These are phyloP conservation scores for Phialemonium atrogriseum DNA, from an alignment of 2,329 filamentous ascomycete genomes.

Conservation along the genomic window DNA sequence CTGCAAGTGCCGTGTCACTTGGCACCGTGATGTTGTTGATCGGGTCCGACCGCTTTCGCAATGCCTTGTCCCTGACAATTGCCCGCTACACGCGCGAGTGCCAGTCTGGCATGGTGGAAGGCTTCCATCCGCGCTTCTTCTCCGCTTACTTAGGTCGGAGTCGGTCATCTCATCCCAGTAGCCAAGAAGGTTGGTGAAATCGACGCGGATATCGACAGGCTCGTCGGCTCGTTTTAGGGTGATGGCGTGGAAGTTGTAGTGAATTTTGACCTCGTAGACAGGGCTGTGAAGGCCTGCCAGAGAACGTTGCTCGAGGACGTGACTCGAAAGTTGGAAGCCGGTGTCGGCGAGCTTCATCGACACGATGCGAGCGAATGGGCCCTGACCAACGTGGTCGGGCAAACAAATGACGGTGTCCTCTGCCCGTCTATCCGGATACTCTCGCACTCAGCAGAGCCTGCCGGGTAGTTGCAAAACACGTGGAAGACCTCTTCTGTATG, in stretches of 20 bases:
- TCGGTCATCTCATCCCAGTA: conserved; percentile 21
- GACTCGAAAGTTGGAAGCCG: conserved; percentile 5
- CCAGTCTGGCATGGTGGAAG: background rate
- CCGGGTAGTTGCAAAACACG: conserved; percentile 19
- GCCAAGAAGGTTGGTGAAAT: conserved; percentile 21
- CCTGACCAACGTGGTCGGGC: conserved; percentile 16
- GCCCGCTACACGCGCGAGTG: background rate
- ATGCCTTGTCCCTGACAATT: background rate
- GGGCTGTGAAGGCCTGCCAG: conserved; percentile 2
- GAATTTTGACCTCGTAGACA: conserved; percentile 21
- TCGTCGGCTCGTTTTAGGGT: conserved; percentile 14
- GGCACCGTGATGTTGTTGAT: background rate
- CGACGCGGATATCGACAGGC: conserved; percentile 22
- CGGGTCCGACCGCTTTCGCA: background rate
- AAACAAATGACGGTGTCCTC: conserved; percentile 17
- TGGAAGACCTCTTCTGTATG: conserved; percentile 16
- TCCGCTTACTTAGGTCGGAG: background rate
- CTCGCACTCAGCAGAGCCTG: conserved; percentile 11
- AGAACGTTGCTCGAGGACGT: conserved; percentile 1
- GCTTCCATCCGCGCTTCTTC: conserved; percentile 4
- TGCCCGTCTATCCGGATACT: conserved; percentile 11
- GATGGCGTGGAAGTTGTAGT: conserved; percentile 22
- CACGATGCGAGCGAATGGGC: conserved; percentile 17
- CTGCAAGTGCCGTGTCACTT: background rate
- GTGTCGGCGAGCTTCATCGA: conserved; percentile 8